These are phyloP conservation scores for Fusarium sp. DNA, from an alignment of 2,329 filamentous ascomycete species.

Conservation along the genomic window DNA sequence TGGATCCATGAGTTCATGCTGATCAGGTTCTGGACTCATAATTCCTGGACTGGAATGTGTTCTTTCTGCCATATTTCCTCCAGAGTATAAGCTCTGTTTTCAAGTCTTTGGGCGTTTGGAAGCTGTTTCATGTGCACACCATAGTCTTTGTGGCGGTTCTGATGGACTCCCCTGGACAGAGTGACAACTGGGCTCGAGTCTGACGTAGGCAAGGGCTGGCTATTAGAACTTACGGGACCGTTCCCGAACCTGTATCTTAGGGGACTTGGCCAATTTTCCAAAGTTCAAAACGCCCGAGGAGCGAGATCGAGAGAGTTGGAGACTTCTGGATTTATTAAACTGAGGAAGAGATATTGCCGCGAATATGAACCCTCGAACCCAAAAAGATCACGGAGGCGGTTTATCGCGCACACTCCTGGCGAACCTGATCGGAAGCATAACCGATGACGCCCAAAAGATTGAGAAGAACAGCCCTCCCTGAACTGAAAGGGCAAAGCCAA, in stretches of 20 bases:
- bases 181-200: background rate
- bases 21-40: background rate
- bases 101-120: background rate
- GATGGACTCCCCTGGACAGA: background rate
- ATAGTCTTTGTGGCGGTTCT: background rate
- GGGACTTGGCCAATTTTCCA: background rate
- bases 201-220: background rate
- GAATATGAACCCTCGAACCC: background rate
- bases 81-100: background rate
- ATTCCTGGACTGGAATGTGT: background rate
- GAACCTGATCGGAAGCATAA: background rate
- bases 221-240: background rate
- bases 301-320: background rate
- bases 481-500: background rate
- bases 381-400: background rate
- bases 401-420: background rate
- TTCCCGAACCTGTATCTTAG: background rate
- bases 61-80: background rate
- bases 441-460: background rate
- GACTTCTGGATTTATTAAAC: background rate
- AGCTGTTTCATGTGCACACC: background rate
- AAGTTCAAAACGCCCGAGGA: background rate
- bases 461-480: background rate
- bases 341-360: background rate
- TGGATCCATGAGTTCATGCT: background rate